These are phyloP conservation scores for Ilyonectria robusta DNA, from an alignment of 2,329 filamentous ascomycete genomes.

Conservation along the genomic window DNA sequence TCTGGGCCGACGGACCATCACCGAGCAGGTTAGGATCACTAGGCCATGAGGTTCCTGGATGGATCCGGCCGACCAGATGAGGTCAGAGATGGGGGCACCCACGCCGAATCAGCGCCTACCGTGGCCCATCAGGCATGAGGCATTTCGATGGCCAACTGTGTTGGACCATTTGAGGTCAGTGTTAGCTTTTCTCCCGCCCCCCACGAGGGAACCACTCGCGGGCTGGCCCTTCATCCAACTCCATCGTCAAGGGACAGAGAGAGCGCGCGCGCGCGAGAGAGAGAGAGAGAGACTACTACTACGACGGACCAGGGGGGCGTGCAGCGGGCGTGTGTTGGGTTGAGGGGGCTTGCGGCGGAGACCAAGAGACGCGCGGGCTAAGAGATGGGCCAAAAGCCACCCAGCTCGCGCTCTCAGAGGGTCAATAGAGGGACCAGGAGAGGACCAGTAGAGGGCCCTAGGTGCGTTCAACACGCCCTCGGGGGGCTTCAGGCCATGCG, in stretches of 20 bases:
- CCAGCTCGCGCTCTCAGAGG: constrained; percentile 46
- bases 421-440: constrained; percentile 17
- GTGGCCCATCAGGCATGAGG: constrained; percentile 30
- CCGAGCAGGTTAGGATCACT: constrained; percentile 33
- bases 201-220: constrained; percentile 28
- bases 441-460: constrained; percentile 14
- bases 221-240: constrained; percentile 14
- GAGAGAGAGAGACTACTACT: background rate
- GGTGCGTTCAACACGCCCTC: constrained; percentile 30
- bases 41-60: constrained; percentile 11
- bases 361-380: constrained; percentile 39
- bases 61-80: constrained; percentile 22
- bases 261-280: constrained; percentile 12
- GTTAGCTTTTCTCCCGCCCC: constrained; percentile 12
- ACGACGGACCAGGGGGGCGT: constrained; percentile 12
- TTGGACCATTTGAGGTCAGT: constrained; percentile 14
- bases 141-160: constrained; percentile 36
- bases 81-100: constrained; percentile 38
- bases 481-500: constrained; percentile 40
- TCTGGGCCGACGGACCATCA: constrained; percentile 19
- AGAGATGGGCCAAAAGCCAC: constrained; percentile 37
- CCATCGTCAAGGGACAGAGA: background rate
- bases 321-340: constrained; percentile 16
- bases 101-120: constrained; percentile 30
- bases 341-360: constrained; percentile 24